Percentiles rank a stretch among this genome's conserved stretches.
Conservation (phyloP, 139 green algal genomes). For the Haematococcus lacustris region DNA sequence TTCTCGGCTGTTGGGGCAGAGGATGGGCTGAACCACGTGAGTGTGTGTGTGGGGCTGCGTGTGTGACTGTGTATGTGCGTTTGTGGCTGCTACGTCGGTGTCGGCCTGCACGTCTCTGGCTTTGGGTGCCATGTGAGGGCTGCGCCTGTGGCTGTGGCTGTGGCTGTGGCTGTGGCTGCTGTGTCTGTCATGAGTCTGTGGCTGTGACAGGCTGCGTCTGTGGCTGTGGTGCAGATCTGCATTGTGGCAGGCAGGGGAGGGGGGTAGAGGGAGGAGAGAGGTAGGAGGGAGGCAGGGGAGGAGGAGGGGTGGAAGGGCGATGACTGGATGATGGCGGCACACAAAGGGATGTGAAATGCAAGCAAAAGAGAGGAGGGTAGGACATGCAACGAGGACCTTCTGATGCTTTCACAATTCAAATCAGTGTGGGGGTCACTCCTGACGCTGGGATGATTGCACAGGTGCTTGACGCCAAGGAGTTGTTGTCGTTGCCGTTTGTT, state of each 20-base stretch:
- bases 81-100: not conserved
- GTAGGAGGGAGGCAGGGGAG: too few species aligned
- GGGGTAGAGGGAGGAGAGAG: too few species aligned
- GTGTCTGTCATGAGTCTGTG: too few species aligned
- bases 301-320: too few species aligned
- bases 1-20: constrained; percentile 70
- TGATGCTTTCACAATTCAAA: not conserved
- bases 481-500: constrained; percentile 50
- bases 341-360: not conserved
- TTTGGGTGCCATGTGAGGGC: not conserved
- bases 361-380: not conserved
- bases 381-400: not conserved
- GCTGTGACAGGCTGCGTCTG: too few species aligned
- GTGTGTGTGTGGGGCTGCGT: not conserved
- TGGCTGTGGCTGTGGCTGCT: too few species aligned
- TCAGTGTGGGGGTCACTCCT: not conserved
- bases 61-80: not conserved
- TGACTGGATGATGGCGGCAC: not conserved
- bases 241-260: too few species aligned
- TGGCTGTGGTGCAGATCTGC: too few species aligned
- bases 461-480: constrained; percentile 33
- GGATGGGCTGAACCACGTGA: constrained; percentile 23
- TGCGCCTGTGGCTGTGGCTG: not conserved
- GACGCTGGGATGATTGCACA: constrained; percentile 11
- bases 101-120: not conserved